Conservation (phyloP, 1,284 basidiomycete species). For the Heliocybe sulcata region DNA sequence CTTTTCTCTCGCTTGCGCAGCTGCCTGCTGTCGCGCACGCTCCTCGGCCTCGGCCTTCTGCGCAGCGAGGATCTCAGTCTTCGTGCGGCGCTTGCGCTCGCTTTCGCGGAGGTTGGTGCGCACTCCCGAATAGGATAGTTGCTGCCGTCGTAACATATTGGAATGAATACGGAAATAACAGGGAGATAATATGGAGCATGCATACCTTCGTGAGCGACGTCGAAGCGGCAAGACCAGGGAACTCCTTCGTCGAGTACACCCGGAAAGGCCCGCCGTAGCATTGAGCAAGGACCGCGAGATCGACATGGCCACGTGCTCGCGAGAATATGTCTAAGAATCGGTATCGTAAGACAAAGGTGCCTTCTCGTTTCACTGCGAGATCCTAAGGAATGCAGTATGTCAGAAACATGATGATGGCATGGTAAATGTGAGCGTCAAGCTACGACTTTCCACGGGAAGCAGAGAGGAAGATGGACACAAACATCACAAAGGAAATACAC, state of each 20-base stretch:
- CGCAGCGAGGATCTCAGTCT: constrained; percentile 10
- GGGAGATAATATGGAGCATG: constrained; percentile 1
- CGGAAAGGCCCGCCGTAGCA: constrained; percentile 62
- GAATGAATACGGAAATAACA: not conserved
- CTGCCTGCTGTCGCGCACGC: not conserved
- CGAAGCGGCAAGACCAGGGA: constrained; percentile 65
- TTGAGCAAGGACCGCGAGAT: constrained; percentile 56
- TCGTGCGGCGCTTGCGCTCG: constrained; percentile 53
- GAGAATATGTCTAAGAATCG: constrained; percentile 63
- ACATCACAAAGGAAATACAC: constrained; percentile 19
- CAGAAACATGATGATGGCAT: not conserved
- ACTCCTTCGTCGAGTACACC: constrained; percentile 75
- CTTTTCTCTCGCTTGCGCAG: constrained; percentile 4
- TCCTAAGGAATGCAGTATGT: constrained; percentile 23
- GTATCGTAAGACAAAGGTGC: constrained; percentile 59
- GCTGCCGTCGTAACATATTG: constrained; percentile 27
- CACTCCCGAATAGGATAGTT: constrained; percentile 61
- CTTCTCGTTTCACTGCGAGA: constrained; percentile 55
- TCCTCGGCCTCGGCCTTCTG: constrained; percentile 15
- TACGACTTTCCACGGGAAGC: not conserved
- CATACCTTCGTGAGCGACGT: constrained; percentile 69
- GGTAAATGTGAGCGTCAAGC: not conserved
- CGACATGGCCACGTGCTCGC: constrained; percentile 12
- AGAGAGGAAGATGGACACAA: constrained; percentile 1
- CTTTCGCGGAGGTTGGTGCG: constrained; percentile 65